A percentile compares a stretch with the other conserved stretches of the same genome.
Conservation (phyloP, 352 stramenopile genomes). For the Phytophthora pinifolia region DNA sequence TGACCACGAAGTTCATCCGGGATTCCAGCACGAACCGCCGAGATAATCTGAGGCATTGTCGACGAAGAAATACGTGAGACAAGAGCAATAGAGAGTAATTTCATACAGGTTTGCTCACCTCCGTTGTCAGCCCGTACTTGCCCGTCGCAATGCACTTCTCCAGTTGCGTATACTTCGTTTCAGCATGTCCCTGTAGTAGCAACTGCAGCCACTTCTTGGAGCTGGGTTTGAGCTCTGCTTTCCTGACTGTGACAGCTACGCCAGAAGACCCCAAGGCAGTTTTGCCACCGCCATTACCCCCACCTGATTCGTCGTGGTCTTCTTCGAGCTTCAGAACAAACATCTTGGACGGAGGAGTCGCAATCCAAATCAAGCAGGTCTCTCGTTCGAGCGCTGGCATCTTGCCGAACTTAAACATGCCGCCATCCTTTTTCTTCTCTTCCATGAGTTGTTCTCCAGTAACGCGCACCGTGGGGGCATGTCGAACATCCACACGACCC, state of each 20-base stretch:
- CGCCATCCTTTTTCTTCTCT: constrained; percentile 71
- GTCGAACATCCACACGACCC: constrained; percentile 72
- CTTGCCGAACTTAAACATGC: constrained; percentile 75
- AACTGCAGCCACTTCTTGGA: constrained; percentile 79
- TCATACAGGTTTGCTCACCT: constrained; percentile 34
- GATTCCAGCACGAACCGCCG: constrained; percentile 70
- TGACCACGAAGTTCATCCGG: constrained; percentile 73
- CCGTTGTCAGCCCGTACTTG: constrained; percentile 61
- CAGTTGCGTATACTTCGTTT: constrained; percentile 83
- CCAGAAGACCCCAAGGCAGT: constrained; percentile 26
- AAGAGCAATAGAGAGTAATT: background rate
- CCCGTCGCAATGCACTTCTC: constrained; percentile 68
- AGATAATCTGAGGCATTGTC: constrained; percentile 51
- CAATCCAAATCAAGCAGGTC: constrained; percentile 79
- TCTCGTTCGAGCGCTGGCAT: constrained; percentile 55
- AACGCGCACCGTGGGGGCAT: constrained; percentile 76
- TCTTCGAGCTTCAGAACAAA: constrained; percentile 82
- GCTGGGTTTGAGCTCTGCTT: constrained; percentile 59
- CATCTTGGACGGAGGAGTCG: constrained; percentile 82
- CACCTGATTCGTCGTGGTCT: constrained; percentile 42
- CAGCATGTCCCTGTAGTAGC: constrained; percentile 70
- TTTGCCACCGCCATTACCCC: constrained; percentile 19
- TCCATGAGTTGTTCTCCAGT: constrained; percentile 75
- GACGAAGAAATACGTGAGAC: background rate
- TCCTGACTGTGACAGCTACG: constrained; percentile 23